phyloP scores from a whole-genome alignment of 164 flowering plant genomes.

The Magnolia kwangsiensis region DNA sequence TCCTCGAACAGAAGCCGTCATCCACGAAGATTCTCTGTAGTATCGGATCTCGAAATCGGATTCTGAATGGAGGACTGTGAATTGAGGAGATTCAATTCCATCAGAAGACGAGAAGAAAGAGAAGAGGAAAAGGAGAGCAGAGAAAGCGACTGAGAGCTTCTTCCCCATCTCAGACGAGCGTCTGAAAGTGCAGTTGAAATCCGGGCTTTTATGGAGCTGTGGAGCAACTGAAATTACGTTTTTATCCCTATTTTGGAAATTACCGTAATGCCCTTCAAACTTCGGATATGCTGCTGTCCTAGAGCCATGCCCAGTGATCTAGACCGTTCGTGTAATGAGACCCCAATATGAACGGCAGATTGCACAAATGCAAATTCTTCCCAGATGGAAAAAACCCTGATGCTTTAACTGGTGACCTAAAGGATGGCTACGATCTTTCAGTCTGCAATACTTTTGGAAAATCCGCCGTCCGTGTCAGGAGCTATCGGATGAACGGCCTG shows the following conservation, averaged over 20 bases:
- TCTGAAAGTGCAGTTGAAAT: background rate
- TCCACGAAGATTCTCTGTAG: constrained; percentile 50
- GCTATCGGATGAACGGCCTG: no score
- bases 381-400: no score
- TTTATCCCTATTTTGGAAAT: background rate
- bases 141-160: background rate
- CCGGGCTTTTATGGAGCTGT: background rate
- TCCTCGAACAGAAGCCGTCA: constrained; percentile 41
- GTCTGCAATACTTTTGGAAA: no score
- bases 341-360: no score
- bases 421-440: no score
- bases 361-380: no score
- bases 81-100: constrained; percentile 50
- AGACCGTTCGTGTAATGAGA: no score
- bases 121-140: background rate
- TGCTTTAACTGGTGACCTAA: no score
- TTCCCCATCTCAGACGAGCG: background rate
- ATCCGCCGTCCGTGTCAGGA: no score
- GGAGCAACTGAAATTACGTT: background rate
- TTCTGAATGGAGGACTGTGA: constrained; percentile 43
- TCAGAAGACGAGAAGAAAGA: constrained; percentile 9
- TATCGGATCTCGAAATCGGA: constrained; percentile 58
- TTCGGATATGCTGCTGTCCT: no score
- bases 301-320: no score
- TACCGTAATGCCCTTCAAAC: background rate